Evolutionary conservation across 768 basidiomycete genomes (phyloP), one percentile per base, ranked within the genome.

Genomic region (Mycena maculata): DNA sequence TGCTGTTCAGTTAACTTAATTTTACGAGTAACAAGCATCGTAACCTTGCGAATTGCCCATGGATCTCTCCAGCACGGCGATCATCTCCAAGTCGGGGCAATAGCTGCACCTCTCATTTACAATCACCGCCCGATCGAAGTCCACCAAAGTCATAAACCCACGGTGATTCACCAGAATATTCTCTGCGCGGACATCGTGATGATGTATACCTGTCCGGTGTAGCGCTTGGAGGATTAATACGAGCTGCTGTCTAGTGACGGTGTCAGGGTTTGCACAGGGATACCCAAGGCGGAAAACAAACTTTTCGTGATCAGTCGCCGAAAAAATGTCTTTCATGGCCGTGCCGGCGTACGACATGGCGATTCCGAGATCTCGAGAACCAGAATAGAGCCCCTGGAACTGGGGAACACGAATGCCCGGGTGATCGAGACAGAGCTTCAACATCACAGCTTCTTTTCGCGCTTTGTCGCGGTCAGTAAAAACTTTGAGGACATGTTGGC

Each of bases 331-430:
- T 22, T 53, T 53, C n/a, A 53, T 38, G 31, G 52, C 52, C 33
- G n/a, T 53, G 22, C 52, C 33, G 36, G 52, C 48, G 27, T 53
- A 53, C 52, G 52, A 38, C 52, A 53, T 53, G 20, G 38, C 52
- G 22, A 53, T 53, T 33, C 52, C 52, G 23, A 53, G 38, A 38
- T n/a, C 38, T 31, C 16, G 52, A 53, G 52, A 22, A 53, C 22
- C 38, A 55, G 53, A 55, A 55, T 57, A 57, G 28, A 57, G 56
- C 41, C 56, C 56, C 27, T 7, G 42, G 42, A 57, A 57, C 42
- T 38, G 18, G 20, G 56, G 56, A 33, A 25, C 42, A 31, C 42
- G 42, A 36, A 57, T 57, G 18, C 45, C 42, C 20, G 56, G 56
- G 41, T 45, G 23, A 44, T 45, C 53, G 25, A 28, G 56, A 45